Percentiles rank a stretch among this genome's conserved stretches.
phyloP scores from a whole-genome alignment of 2,329 filamentous ascomycete species.

The Claviceps sp. region DNA sequence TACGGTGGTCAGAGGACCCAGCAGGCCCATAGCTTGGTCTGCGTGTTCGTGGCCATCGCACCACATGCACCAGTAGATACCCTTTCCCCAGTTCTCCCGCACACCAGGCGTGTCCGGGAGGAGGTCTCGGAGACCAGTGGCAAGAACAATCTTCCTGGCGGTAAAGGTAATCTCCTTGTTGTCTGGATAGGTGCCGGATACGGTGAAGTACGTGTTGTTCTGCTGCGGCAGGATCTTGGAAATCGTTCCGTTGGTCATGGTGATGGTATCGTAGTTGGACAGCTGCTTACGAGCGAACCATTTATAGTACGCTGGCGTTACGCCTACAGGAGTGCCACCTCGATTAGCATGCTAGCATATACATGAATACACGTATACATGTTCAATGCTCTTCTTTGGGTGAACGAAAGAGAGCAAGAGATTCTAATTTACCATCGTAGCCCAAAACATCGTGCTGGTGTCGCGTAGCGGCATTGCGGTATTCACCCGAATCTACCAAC shows the following conservation, averaged over 20 bases:
- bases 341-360: neutral
- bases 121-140: conserved; percentile 41
- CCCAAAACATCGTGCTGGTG: conserved; percentile 50
- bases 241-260: conserved; percentile 39
- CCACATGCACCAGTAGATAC: conserved; percentile 52
- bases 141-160: conserved; percentile 42
- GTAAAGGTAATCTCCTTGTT: conserved; percentile 21
- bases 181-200: conserved; percentile 15
- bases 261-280: conserved; percentile 33
- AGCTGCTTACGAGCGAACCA: conserved; percentile 39
- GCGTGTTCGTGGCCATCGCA: conserved; percentile 50
- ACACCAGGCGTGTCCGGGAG: conserved; percentile 42
- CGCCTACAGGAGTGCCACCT: conserved; percentile 23
- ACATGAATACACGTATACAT: no score
- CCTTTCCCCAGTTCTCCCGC: conserved; percentile 41
- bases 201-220: conserved; percentile 32
- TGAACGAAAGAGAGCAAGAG: neutral
- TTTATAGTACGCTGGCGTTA: conserved; percentile 41
- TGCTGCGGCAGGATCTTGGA: conserved; percentile 24
- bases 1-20: conserved; percentile 31
- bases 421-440: conserved; percentile 34
- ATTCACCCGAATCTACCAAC: conserved; percentile 44
- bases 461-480: conserved; percentile 42
- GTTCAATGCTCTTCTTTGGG: no score
- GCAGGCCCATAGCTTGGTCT: conserved; percentile 41